Evolutionary conservation across 1,139 yeast species (phyloP).

Genomic region (Pichia sp.): DNA sequence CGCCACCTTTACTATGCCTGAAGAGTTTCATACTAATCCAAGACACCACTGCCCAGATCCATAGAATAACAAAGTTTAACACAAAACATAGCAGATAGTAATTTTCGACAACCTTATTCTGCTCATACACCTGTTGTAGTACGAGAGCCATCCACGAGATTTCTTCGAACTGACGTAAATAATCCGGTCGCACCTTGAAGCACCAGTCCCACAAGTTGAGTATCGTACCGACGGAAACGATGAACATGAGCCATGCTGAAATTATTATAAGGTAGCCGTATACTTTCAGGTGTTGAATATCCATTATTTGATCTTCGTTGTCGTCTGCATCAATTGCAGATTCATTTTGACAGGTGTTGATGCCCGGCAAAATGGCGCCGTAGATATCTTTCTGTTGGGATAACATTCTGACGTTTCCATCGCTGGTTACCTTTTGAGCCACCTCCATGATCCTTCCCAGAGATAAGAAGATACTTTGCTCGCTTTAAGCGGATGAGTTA

Average conservation of each 20-base stretch:
- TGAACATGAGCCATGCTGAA: slow-evolving; percentile 36
- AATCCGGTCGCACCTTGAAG: slow-evolving; percentile 20
- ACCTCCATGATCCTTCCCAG: too few relatives aligned
- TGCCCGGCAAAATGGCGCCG: too few relatives aligned
- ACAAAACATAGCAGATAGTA: slow-evolving; percentile 45
- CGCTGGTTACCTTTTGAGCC: too few relatives aligned
- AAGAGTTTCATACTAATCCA: slow-evolving; percentile 77
- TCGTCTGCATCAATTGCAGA: too few relatives aligned
- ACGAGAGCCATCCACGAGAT: background rate
- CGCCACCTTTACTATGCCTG: slow-evolving; percentile 62
- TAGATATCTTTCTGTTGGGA: too few relatives aligned
- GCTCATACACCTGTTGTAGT: slow-evolving; percentile 9
- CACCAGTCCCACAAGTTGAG: slow-evolving; percentile 40
- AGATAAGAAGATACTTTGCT: too few relatives aligned
- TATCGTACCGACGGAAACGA: slow-evolving; percentile 36
- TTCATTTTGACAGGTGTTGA: too few relatives aligned
- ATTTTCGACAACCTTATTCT: slow-evolving; percentile 25
- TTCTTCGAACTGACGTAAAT: background rate
- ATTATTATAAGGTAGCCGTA: slow-evolving; percentile 36
- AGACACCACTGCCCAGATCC: slow-evolving; percentile 73
- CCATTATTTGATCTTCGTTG: too few relatives aligned
- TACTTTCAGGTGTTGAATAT: slow-evolving; percentile 14
- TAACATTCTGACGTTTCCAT: too few relatives aligned
- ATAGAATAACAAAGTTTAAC: slow-evolving; percentile 50
- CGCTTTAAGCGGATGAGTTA: too few relatives aligned